Base-by-base conservation (phyloP, 106 monocot species). In the Dendrobium officinale region DNA sequence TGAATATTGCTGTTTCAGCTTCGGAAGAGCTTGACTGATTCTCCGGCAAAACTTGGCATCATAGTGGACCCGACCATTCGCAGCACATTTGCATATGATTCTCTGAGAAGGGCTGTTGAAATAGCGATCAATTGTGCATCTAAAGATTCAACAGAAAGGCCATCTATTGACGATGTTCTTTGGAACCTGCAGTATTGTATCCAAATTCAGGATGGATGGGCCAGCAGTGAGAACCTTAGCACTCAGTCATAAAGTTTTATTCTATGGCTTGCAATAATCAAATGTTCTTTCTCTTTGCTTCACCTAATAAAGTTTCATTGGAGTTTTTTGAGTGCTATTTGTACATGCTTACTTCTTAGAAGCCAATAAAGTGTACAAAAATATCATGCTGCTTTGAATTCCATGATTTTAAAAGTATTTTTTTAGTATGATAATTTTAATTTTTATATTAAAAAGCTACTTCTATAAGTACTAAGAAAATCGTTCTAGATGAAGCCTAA, bases 171-270 rank as follows among this genome's bases (percentile, higher is more conserved):
- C 20, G 97, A 98, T 75, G 75, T 98, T 22, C 86, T 98, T 15
- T 98, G 97, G 97, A 98, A 98, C 77, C 80, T 98, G 79, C 94
- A 94, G 78, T 98, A 95, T 47, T 89, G 94, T 1, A 88, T 88
- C 55, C 97, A 98, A 61, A 83, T 98, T 66, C 97, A 98, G 73
- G 92, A 94, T 81, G 94, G 89, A 9, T 92, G 89, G 86, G 85
- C 90, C 6, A 93, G 87, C 82, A 90, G 88, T 73, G 96, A 91
- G 51, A 86, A 72, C 75, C 80, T 96, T 72, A 86, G 89, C 78
- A 40, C 82, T 76, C 87, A 88, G 37, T 72, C 64, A 40, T 72
- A 40, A 40, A 33, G 72, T 40, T 24, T 40, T 26, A 51, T 51
- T 10, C 10, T 2, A 51, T 2, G 51, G 51, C 51, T 51, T 51